Conservation (phyloP, 305 asterid genomes). For the Fraxinus floribunda region DNA sequence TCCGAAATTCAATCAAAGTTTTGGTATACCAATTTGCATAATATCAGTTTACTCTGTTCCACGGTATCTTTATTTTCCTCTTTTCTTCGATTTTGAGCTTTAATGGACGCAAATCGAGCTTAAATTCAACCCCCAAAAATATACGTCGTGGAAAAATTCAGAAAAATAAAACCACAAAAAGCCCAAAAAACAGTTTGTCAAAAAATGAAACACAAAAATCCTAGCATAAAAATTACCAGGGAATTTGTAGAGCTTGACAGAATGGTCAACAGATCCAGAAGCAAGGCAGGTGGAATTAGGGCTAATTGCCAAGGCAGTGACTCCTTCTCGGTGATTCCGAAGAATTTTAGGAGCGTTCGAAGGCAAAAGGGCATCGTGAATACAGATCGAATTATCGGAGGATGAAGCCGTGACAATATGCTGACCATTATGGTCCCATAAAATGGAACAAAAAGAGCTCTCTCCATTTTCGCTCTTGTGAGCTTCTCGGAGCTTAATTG, state of each 20-base stretch:
- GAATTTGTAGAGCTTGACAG: constrained; percentile 93
- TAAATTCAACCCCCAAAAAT: background rate
- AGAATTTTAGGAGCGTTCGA: constrained; percentile 60
- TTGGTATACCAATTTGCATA: background rate
- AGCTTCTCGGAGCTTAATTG: constrained; percentile 86
- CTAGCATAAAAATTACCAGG: constrained; percentile 50
- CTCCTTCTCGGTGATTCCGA: constrained; percentile 84
- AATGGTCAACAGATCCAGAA: constrained; percentile 91
- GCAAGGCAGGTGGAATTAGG: constrained; percentile 92
- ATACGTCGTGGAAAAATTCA: background rate
- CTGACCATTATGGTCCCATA: constrained; percentile 66
- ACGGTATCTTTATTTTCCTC: background rate
- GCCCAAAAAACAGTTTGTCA: background rate
- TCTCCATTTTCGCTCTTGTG: constrained; percentile 50
- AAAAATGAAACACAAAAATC: background rate
- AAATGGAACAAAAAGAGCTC: constrained; percentile 55
- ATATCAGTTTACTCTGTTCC: background rate
- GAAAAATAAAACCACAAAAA: background rate
- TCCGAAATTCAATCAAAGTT: background rate
- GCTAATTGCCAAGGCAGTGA: constrained; percentile 71
- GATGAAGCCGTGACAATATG: constrained; percentile 83
- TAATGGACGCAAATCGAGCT: background rate
- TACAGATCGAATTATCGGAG: constrained; percentile 71
- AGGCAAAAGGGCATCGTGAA: constrained; percentile 66
- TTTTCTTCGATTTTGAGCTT: background rate